A percentile compares a stretch with the other conserved stretches of the same genome.
Evolutionary conservation across 495 filamentous ascomycete genomes (phyloP).

Genomic region (Lepraria neglecta): DNA sequence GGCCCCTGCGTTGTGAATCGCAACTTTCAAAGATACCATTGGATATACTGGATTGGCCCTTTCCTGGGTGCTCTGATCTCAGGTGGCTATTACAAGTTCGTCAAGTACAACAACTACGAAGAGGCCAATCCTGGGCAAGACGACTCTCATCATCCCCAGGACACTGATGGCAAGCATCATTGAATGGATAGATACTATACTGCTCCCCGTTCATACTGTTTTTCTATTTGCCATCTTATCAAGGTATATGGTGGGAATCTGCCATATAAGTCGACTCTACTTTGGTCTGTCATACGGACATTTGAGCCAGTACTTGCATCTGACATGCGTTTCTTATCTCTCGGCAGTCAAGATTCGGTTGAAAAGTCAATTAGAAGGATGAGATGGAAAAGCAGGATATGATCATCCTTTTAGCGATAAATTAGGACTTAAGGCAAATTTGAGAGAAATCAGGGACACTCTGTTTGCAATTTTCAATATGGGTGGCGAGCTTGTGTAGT

Average conservation of each 20-base stretch:
- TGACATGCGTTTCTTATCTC: background rate
- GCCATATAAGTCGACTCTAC: too few species aligned
- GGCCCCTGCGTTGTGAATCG: slow-evolving; percentile 62
- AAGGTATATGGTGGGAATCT: background rate
- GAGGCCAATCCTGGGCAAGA: slow-evolving; percentile 78
- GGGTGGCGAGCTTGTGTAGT: background rate
- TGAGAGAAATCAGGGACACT: background rate
- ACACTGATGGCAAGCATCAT: background rate
- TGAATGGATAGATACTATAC: background rate
- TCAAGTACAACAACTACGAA: slow-evolving; percentile 65
- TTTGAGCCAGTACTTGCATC: slow-evolving; percentile 7
- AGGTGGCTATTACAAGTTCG: slow-evolving; percentile 58
- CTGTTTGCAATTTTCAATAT: too few species aligned
- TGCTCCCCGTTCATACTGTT: background rate
- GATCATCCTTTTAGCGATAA: too few species aligned
- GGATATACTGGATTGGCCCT: slow-evolving; percentile 63
- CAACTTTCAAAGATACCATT: slow-evolving; percentile 56
- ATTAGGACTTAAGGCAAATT: background rate
- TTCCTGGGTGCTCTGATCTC: slow-evolving; percentile 59
- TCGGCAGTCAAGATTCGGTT: background rate
- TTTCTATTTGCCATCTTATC: background rate
- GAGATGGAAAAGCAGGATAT: background rate
- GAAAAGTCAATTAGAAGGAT: background rate
- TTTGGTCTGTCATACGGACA: background rate
- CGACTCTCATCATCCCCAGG: slow-evolving; percentile 19